These are phyloP conservation scores for Aschersonia sp. DNA, from an alignment of 2,329 filamentous ascomycete species.

Conservation along the genomic window DNA sequence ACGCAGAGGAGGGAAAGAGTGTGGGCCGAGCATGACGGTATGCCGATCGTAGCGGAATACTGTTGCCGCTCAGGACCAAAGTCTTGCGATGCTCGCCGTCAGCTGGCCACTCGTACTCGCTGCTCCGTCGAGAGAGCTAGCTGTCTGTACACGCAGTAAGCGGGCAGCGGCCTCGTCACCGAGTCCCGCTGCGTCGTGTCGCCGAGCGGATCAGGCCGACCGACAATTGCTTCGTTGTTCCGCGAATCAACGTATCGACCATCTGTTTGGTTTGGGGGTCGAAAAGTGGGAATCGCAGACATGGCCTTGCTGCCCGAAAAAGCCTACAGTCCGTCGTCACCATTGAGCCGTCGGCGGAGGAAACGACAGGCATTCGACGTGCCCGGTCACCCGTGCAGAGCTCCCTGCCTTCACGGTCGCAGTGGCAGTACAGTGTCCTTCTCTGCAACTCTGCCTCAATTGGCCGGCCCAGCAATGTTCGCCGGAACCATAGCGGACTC, in stretches of 20 bases:
- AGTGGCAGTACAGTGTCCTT: no score
- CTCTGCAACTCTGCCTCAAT: no score
- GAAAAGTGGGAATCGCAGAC: no score
- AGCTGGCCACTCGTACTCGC: not conserved
- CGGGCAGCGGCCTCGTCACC: not conserved
- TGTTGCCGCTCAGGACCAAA: not conserved
- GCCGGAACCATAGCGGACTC: no score
- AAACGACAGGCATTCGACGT: no score
- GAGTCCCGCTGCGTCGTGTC: not conserved
- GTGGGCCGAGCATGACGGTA: conserved; percentile 3
- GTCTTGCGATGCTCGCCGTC: not conserved
- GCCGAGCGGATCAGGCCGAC: not conserved
- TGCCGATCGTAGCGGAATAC: conserved; percentile 1
- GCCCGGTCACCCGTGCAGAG: no score
- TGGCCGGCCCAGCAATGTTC: no score
- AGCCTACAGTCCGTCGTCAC: no score
- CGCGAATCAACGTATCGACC: not conserved
- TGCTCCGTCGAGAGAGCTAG: not conserved
- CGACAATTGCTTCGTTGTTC: not conserved
- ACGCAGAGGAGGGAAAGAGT: not conserved
- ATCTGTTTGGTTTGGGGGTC: no score
- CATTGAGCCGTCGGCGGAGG: no score
- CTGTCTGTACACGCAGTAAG: not conserved
- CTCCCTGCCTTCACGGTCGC: no score
- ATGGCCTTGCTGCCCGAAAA: no score